Evolutionary conservation across 345 rosid genomes (phyloP), one percentile per base, ranked within the genome.

Genomic region (Pistacia atlantica): DNA sequence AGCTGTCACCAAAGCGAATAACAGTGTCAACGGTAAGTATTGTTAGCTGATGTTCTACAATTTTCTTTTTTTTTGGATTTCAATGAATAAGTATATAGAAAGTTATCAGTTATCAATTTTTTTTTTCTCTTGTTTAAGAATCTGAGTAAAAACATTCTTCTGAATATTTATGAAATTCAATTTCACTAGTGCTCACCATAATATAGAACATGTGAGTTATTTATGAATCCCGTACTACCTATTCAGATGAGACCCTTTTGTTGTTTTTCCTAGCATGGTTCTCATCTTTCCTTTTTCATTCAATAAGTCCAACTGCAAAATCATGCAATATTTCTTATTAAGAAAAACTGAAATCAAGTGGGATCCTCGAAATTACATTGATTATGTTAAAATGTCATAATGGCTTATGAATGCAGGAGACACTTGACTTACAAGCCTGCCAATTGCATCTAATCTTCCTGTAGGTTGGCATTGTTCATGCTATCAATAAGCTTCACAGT

Each of bases 381-480:
- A 12, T 56, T 37, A 5, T 55, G n/a, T 56, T 20, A 56, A 45
- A 60, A 59, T 58, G 37, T 58, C 37, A 49, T 56, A 63, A 35
- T 37, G 72, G 63, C 38, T 69, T 12, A 35, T 75, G 20, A 63
- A 59, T 64, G 69, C 70, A 25, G 67, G 75, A 65, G 72, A 61
- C 25, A 33, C 62, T 68, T 25, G 67, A 77, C 80, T 75, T 77
- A 60, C 69, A 74, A 73, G 78, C 79, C 25, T 77, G 60, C 38
- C 14, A 42, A 69, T 54, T 61, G 33, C 79, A 81, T 78, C 25
- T 76, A 14, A 77, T 75, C 33, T 74, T 67, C 46, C 28, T 83
- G 80, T 84, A 96, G 99, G 99, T 96, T 71, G 99, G 99, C 55
- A 85, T 96, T 75, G 82, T 92, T 79, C 98, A 91, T 80, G 91